phyloP scores from a whole-genome alignment of 768 basidiomycete species.

The Pleurotus pulmonarius region DNA sequence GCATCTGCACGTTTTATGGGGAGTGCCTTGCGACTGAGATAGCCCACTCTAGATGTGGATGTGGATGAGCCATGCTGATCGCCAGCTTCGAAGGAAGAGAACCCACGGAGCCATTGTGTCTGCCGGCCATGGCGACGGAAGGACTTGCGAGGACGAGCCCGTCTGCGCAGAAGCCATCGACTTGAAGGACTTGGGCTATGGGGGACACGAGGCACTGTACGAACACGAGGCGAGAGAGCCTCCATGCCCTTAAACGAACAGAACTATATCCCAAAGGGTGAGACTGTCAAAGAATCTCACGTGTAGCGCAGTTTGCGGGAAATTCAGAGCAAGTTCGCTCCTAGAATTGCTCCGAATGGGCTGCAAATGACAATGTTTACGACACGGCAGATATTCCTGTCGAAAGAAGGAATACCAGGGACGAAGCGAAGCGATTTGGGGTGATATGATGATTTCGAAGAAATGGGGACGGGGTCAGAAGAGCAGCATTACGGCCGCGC shows the following conservation, averaged over 20 bases:
- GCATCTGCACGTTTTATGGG: conserved; percentile 57
- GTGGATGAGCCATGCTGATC: conserved; percentile 10
- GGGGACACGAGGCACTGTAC: conserved; percentile 32
- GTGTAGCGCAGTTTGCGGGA: conserved; percentile 19
- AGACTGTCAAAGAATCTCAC: conserved; percentile 30
- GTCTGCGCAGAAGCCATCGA: conserved; percentile 45
- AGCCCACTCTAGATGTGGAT: conserved; percentile 40
- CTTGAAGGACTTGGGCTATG: conserved; percentile 21
- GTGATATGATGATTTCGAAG: too few relatives aligned
- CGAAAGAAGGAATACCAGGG: not conserved
- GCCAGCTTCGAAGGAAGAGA: conserved; percentile 9
- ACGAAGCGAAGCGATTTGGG: not conserved
- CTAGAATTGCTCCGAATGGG: not conserved
- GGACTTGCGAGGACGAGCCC: conserved; percentile 22
- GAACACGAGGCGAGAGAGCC: conserved; percentile 23
- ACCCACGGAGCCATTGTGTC: conserved; percentile 55
- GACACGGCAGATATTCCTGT: not conserved
- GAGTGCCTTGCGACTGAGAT: conserved; percentile 47
- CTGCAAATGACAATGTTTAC: not conserved
- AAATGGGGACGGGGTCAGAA: too few relatives aligned
- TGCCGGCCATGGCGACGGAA: conserved; percentile 35
- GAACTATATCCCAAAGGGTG: conserved; percentile 16
- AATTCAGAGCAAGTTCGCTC: not conserved
- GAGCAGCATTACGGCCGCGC: too few relatives aligned
- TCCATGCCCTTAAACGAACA: conserved; percentile 17